Percentiles rank a stretch among this genome's conserved stretches.
phyloP scores from a whole-genome alignment of 257 asterid genomes.

The Plectranthus barbatus region DNA sequence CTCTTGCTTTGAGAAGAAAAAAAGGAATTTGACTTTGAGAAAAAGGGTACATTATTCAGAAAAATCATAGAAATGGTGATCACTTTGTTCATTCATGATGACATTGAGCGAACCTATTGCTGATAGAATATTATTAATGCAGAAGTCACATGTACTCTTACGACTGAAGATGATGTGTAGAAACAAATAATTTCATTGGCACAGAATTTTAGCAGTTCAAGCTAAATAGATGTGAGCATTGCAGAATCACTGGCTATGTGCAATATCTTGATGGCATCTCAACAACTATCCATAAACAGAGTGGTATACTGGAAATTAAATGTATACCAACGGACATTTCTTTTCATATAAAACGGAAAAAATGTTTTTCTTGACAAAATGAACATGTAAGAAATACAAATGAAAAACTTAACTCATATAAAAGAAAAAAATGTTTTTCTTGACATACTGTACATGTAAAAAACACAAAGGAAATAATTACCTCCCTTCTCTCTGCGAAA shows the following conservation, averaged over 20 bases:
- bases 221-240: background rate
- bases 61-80: background rate
- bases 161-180: background rate
- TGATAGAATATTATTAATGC: background rate
- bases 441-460: background rate
- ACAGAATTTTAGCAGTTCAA: background rate
- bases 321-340: background rate
- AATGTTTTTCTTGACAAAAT: background rate
- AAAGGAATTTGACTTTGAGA: no score
- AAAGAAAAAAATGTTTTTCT: background rate
- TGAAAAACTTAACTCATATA: slow-evolving; percentile 38
- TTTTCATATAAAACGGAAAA: background rate
- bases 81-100: background rate
- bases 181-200: background rate
- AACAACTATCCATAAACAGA: background rate
- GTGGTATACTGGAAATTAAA: background rate
- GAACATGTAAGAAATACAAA: background rate
- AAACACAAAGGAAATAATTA: slow-evolving; percentile 11
- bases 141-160: background rate
- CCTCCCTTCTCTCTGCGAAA: slow-evolving; percentile 83
- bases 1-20: no score
- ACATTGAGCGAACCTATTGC: background rate
- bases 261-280: background rate
- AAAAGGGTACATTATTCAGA: background rate
- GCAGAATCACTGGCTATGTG: background rate